A percentile compares a stretch with the other conserved stretches of the same genome.
These are phyloP conservation scores for Castanea sativa DNA, from an alignment of 306 rosid species.

Conservation along the genomic window DNA sequence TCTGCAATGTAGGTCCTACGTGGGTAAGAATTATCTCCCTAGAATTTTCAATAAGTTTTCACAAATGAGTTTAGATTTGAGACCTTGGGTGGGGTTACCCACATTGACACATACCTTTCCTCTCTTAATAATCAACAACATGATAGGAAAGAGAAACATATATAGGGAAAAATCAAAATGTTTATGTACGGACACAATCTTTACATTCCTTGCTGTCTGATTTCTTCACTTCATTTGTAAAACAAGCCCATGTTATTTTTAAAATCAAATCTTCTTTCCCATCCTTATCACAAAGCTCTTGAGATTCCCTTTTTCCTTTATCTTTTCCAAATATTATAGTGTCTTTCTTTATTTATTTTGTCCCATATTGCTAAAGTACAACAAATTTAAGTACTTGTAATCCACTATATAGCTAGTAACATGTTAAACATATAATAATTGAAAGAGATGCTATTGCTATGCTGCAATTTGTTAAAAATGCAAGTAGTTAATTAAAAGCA, in stretches of 20 bases:
- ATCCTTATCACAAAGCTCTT: conserved; percentile 8
- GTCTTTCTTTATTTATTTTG: neutral
- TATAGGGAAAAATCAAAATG: neutral
- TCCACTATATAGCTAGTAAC: too few relatives aligned
- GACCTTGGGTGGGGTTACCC: neutral
- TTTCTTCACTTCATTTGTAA: neutral
- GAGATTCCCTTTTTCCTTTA: conserved; percentile 10
- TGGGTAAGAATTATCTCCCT: neutral
- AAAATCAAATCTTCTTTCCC: conserved; percentile 17
- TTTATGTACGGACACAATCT: conserved; percentile 1
- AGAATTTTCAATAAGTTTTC: neutral
- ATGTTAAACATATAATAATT: too few relatives aligned
- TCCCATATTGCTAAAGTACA: neutral
- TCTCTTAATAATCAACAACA: neutral
- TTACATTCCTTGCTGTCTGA: conserved; percentile 9
- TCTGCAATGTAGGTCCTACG: neutral
- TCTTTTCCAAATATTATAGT: neutral
- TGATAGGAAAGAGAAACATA: neutral
- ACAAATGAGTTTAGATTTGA: neutral
- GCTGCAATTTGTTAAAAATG: neutral
- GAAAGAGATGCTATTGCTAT: neutral
- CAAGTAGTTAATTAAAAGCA: neutral
- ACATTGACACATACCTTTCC: neutral
- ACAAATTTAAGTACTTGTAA: neutral
- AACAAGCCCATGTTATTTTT: neutral